Conservation (phyloP, 306 rosid genomes). For the Sicyos baderoa region DNA sequence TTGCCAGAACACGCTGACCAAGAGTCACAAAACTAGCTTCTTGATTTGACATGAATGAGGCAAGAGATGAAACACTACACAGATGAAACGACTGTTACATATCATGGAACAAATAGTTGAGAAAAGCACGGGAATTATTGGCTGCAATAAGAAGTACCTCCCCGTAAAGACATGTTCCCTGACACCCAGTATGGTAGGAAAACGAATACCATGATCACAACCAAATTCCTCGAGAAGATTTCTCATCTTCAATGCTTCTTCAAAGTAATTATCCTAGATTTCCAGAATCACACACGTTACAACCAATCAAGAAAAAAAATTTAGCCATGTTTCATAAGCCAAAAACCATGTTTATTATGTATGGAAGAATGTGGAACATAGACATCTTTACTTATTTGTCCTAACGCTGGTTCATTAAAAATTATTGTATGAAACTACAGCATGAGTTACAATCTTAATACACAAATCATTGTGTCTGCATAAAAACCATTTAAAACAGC, state of each 20-base stretch:
- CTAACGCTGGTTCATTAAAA: neutral
- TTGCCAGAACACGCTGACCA: conserved; percentile 93
- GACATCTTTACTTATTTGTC: neutral
- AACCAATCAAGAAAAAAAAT: neutral
- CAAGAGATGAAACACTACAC: conserved; percentile 86
- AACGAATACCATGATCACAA: conserved; percentile 66
- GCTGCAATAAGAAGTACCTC: conserved; percentile 38
- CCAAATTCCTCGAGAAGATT: conserved; percentile 89
- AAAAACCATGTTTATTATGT: neutral
- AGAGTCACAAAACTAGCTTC: conserved; percentile 88
- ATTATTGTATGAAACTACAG: neutral
- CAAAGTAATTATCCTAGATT: conserved; percentile 48
- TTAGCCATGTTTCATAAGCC: neutral
- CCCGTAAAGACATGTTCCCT: conserved; percentile 95
- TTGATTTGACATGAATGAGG: conserved; percentile 85
- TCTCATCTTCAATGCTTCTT: conserved; percentile 84
- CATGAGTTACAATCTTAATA: neutral
- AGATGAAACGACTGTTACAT: neutral
- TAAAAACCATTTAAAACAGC: neutral
- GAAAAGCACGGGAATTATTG: neutral
- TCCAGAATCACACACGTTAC: conserved; percentile 2
- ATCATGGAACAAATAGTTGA: neutral
- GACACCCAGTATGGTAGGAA: conserved; percentile 83
- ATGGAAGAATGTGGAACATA: neutral
- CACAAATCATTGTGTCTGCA: neutral